Conservation (phyloP, 2,329 filamentous ascomycete genomes). For the Cercospora zeae-maydis region DNA sequence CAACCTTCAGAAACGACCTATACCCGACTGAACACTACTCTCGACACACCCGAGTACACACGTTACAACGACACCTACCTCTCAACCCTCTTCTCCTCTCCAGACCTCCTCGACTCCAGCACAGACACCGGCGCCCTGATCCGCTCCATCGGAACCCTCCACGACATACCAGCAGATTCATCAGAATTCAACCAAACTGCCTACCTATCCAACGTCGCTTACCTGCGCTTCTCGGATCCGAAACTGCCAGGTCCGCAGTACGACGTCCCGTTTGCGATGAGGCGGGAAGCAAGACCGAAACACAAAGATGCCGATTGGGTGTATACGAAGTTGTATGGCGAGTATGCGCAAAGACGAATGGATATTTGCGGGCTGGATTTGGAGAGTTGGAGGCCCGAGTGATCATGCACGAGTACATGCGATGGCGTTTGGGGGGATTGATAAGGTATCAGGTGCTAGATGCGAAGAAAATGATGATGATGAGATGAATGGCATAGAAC, state of each 20-base stretch:
- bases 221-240: conserved; percentile 47
- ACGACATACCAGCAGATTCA: conserved; percentile 21
- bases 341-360: conserved; percentile 49
- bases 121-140: conserved; percentile 28
- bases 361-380: conserved; percentile 53
- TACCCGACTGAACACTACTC: conserved; percentile 17
- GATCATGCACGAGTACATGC: background rate
- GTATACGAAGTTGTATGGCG: conserved; percentile 50
- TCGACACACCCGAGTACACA: conserved; percentile 14
- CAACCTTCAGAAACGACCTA: conserved; percentile 26
- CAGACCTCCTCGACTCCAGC: conserved; percentile 29
- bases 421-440: background rate
- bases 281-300: conserved; percentile 42
- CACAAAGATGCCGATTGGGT: conserved; percentile 46
- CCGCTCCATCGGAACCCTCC: conserved; percentile 33
- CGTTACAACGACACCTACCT: conserved; percentile 35
- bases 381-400: conserved; percentile 39
- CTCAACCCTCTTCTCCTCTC: conserved; percentile 26
- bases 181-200: conserved; percentile 45
- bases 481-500: background rate
- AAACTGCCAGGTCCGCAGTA: conserved; percentile 51
- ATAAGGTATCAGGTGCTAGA: background rate
- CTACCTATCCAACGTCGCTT: conserved; percentile 44
- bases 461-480: background rate
- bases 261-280: conserved; percentile 45